Evolutionary conservation across 2,329 filamentous ascomycete genomes (phyloP), one percentile per base, ranked within the genome.

Genomic region (Alternaria novae-zelandiae): DNA sequence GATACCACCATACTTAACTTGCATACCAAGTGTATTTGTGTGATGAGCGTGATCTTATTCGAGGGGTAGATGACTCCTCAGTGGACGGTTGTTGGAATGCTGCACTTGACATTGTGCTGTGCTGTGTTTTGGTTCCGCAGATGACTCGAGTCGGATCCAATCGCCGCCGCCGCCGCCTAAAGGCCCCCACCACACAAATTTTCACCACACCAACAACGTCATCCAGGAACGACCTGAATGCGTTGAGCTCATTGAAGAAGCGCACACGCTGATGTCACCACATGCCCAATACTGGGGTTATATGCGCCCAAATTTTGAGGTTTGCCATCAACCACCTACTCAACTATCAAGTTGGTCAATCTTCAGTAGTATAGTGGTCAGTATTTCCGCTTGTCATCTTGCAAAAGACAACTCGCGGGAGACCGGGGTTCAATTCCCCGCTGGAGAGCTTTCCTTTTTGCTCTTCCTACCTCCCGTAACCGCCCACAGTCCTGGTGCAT

Each of bases 341-440:
- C 49, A 53, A 17, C 49, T 11, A n/a, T 36, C 7, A 23, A 21
- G 49, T 41, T 53, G 49, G 11, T 36, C 49, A n/a, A 17, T 53
- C 49, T 53, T 53, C 49, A 53, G 49, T 53, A 53, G 49, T 53
- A 53, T 53, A 53, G 49, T 53, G 49, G 49, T 53, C 49, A 53
- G 49, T 53, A 53, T 53, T 53, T 53, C 49, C 49, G 49, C 28
- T 53, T 53, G 49, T 53, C 49, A 53, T 32, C 28, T 21, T 41
- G 36, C 20, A 20, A 53, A 15, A 15, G 49, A 32, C 49, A 53
- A 53, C 28, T 23, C 49, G 49, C 49, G 49, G 49, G 49, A 53
- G 49, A 53, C 49, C 49, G 30, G 49, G 28, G 49, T 53, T 53
- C 49, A 53, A 53, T 53, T 41, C 49, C 20, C 28, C 30, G 49